These are phyloP conservation scores for Circinella minor DNA, from an alignment of 371 early-diverging fungal genomes.

Conservation along the genomic window DNA sequence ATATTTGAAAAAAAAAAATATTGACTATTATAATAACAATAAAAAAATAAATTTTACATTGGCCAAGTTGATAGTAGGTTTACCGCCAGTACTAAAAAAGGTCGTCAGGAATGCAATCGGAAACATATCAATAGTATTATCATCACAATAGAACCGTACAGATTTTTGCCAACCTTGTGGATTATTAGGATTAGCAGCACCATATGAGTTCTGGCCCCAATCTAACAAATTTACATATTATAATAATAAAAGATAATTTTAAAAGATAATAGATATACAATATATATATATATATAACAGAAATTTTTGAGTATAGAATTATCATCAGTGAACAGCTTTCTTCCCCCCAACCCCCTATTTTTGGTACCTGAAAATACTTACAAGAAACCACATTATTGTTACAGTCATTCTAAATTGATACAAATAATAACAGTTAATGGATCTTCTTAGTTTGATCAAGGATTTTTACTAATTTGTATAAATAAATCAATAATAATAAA, in stretches of 20 bases:
- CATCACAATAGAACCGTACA: conserved; percentile 66
- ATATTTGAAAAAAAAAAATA: too few relatives aligned
- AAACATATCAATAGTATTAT: conserved; percentile 60
- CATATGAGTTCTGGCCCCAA: conserved; percentile 60
- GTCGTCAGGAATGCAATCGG: conserved; percentile 72
- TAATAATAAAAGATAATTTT: too few relatives aligned
- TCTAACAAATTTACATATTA: conserved; percentile 23
- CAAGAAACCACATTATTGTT: conserved; percentile 50
- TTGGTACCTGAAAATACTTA: conserved; percentile 25
- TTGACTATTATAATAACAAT: too few relatives aligned
- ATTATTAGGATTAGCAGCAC: conserved; percentile 43
- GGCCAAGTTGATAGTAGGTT: conserved; percentile 67
- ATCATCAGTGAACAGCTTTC: too few relatives aligned
- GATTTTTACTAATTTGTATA: too few relatives aligned
- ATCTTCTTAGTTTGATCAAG: too few relatives aligned
- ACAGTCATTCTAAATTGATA: conserved; percentile 37
- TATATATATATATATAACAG: neutral
- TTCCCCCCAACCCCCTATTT: too few relatives aligned
- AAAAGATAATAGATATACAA: neutral
- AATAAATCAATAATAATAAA: too few relatives aligned
- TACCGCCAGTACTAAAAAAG: conserved; percentile 53
- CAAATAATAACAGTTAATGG: too few relatives aligned
- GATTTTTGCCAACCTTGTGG: conserved; percentile 49
- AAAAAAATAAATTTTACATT: conserved; percentile 35
- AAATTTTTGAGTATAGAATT: neutral